phyloP scores from a whole-genome alignment of 768 basidiomycete genomes.

The Imleria badia region DNA sequence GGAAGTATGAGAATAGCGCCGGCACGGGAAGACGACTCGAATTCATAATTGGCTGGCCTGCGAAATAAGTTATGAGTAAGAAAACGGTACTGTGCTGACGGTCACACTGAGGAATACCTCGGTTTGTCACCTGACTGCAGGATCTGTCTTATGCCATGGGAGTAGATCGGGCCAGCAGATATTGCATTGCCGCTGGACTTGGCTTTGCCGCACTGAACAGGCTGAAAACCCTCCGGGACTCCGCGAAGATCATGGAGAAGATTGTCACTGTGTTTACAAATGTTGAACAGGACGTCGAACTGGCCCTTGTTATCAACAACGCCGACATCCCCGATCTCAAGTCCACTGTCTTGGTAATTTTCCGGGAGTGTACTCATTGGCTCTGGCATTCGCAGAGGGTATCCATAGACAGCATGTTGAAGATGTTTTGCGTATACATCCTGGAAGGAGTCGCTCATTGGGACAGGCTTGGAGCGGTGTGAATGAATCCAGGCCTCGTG shows the following conservation, averaged over 20 bases:
- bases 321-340: conserved; percentile 2
- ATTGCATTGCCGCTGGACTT: background rate
- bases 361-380: background rate
- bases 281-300: background rate
- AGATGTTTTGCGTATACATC: background rate
- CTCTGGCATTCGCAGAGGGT: background rate
- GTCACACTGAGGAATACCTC: background rate
- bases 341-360: background rate
- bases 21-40: background rate
- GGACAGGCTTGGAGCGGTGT: background rate
- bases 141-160: background rate
- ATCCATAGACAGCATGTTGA: background rate
- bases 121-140: background rate
- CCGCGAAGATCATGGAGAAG: background rate
- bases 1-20: conserved; percentile 1
- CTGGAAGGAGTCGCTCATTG: background rate
- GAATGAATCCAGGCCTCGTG: background rate
- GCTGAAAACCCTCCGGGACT: background rate
- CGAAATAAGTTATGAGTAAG: background rate
- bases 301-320: background rate
- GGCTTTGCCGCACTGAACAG: background rate
- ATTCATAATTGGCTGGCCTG: background rate
- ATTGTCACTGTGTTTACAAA: background rate
- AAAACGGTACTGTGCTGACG: background rate
- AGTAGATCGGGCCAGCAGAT: background rate